These are phyloP conservation scores for Paratinospora sagittata DNA, from an alignment of 164 flowering plant genomes.

Conservation along the genomic window DNA sequence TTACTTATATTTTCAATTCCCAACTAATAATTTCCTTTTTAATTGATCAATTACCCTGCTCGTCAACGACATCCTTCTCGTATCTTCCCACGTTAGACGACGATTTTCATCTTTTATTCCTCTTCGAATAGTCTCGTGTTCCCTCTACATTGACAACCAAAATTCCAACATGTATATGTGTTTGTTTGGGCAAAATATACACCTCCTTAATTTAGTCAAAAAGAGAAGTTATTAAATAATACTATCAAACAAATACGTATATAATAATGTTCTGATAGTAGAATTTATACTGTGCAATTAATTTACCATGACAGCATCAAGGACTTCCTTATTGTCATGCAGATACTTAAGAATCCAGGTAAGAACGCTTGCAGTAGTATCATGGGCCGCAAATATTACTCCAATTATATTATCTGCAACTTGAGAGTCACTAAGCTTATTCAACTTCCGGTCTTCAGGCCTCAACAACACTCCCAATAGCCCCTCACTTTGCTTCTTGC, in stretches of 20 bases:
- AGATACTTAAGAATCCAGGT: slow-evolving; percentile 65
- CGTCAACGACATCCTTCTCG: slow-evolving; percentile 65
- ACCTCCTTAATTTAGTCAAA: too few relatives aligned
- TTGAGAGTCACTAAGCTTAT: slow-evolving; percentile 54
- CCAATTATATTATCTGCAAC: slow-evolving; percentile 85
- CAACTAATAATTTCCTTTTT: too few relatives aligned
- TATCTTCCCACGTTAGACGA: slow-evolving; percentile 69
- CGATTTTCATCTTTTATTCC: slow-evolving; percentile 36
- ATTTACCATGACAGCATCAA: slow-evolving; percentile 61
- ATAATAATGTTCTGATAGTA: too few relatives aligned
- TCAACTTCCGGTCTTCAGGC: slow-evolving; percentile 20
- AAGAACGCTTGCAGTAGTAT: slow-evolving; percentile 85
- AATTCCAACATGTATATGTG: neutral
- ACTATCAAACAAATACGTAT: too few relatives aligned
- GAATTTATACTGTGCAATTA: too few relatives aligned
- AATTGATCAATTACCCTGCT: slow-evolving; percentile 37
- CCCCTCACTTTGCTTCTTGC: slow-evolving; percentile 30
- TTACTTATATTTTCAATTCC: neutral
- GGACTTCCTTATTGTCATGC: slow-evolving; percentile 46
- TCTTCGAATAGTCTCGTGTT: slow-evolving; percentile 54
- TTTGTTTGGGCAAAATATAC: too few relatives aligned
- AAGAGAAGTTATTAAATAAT: too few relatives aligned
- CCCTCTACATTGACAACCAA: slow-evolving; percentile 36
- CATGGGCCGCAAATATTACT: slow-evolving; percentile 87
- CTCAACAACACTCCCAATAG: slow-evolving; percentile 42